Percentiles rank a stretch among this genome's conserved stretches.
phyloP scores from a whole-genome alignment of 2,329 filamentous ascomycete species.

The Curvularia eragrostidis region DNA sequence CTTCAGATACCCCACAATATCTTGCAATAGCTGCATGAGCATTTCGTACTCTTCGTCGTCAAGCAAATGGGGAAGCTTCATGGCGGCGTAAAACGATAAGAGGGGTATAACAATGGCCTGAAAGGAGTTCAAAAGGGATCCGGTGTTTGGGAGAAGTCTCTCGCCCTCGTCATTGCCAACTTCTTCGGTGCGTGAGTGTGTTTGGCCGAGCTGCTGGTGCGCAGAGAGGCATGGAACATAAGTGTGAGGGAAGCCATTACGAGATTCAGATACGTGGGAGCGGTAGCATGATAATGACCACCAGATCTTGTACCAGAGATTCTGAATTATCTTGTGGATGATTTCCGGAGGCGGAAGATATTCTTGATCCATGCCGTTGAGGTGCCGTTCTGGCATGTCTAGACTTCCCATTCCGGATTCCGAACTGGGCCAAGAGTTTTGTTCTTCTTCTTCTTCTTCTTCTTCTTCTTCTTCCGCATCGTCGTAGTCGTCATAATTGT shows the following conservation, averaged over 20 bases:
- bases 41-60: neutral
- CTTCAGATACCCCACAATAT: neutral
- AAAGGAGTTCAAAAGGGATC: neutral
- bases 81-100: too few species aligned
- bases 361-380: neutral
- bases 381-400: neutral
- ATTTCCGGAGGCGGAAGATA: neutral
- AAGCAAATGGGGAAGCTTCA: neutral
- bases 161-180: neutral
- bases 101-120: too few species aligned
- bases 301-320: neutral
- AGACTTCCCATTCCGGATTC: neutral
- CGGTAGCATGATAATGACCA: neutral
- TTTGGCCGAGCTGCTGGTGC: too few species aligned
- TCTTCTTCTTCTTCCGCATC: neutral
- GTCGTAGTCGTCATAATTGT: neutral
- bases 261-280: neutral
- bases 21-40: neutral
- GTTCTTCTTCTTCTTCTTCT: neutral
- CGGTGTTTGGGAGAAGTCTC: neutral
- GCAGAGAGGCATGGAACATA: neutral
- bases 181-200: neutral
- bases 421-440: neutral
- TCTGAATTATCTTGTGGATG: neutral
- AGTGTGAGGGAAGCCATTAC: neutral